These are phyloP conservation scores for Hyphodiscus hymeniophilus DNA, from an alignment of 495 filamentous ascomycete genomes.

Conservation along the genomic window DNA sequence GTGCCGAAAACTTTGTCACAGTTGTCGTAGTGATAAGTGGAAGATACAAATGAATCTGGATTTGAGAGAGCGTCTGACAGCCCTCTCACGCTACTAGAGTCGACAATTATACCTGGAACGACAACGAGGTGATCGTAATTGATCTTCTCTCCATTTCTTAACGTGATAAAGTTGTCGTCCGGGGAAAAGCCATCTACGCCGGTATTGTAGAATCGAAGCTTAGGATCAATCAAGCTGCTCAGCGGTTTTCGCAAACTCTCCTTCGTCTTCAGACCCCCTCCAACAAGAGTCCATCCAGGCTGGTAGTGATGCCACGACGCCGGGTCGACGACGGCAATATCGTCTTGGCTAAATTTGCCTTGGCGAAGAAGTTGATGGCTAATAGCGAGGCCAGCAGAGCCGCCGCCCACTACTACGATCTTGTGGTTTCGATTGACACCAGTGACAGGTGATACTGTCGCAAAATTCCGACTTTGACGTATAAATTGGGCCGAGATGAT, in stretches of 20 bases:
- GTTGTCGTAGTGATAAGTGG: slow-evolving; percentile 56
- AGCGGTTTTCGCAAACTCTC: slow-evolving; percentile 45
- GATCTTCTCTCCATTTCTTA: slow-evolving; percentile 48
- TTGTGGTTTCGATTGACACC: slow-evolving; percentile 39
- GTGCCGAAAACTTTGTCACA: slow-evolving; percentile 50
- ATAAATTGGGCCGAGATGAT: background rate
- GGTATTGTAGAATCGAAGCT: slow-evolving; percentile 53
- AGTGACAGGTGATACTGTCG: slow-evolving; percentile 34
- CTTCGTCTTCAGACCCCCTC: slow-evolving; percentile 53
- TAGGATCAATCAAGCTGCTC: slow-evolving; percentile 44
- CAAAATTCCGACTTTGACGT: slow-evolving; percentile 26
- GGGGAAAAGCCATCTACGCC: slow-evolving; percentile 45
- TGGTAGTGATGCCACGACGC: slow-evolving; percentile 61
- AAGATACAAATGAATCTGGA: slow-evolving; percentile 47
- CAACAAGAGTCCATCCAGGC: slow-evolving; percentile 64
- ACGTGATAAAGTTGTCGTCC: slow-evolving; percentile 48
- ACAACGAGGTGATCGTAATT: slow-evolving; percentile 59
- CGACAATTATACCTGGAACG: slow-evolving; percentile 50
- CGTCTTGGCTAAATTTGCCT: slow-evolving; percentile 45
- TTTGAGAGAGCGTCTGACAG: slow-evolving; percentile 51
- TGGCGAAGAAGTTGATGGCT: slow-evolving; percentile 54
- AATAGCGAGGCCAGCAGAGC: slow-evolving; percentile 52
- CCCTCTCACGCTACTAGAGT: slow-evolving; percentile 48
- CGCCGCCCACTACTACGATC: slow-evolving; percentile 56
- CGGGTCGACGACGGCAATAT: slow-evolving; percentile 61